A percentile compares a stretch with the other conserved stretches of the same genome.
Conservation (phyloP, 208 protist species). For the Phytomonas francai region DNA sequence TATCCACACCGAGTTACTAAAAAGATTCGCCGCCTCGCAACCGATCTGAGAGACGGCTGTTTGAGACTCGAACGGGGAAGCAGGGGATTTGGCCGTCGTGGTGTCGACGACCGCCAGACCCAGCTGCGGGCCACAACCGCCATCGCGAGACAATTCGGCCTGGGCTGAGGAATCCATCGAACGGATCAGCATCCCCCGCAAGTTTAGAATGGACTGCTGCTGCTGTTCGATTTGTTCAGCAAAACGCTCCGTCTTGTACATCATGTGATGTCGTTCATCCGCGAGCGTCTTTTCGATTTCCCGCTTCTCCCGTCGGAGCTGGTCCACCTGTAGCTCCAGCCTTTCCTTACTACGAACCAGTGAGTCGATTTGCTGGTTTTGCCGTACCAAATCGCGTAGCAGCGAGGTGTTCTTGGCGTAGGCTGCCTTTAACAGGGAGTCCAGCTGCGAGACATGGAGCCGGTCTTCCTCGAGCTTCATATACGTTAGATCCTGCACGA, state of each 20-base stretch:
- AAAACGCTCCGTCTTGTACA: conserved; percentile 57
- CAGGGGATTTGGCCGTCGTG: not conserved
- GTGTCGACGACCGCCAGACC: not conserved
- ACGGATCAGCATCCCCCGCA: conserved; percentile 77
- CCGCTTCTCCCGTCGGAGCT: conserved; percentile 46
- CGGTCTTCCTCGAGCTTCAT: conserved; percentile 46
- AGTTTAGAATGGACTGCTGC: conserved; percentile 72
- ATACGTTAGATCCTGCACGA: conserved; percentile 65
- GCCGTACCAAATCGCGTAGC: conserved; percentile 75
- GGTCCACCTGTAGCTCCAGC: conserved; percentile 59
- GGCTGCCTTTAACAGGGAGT: conserved; percentile 70
- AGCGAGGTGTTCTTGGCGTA: conserved; percentile 83
- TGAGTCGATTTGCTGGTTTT: conserved; percentile 62
- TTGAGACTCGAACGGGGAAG: not conserved
- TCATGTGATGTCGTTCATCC: conserved; percentile 60
- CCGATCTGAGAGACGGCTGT: not conserved
- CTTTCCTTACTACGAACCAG: conserved; percentile 52
- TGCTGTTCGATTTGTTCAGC: conserved; percentile 74
- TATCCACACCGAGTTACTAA: not conserved
- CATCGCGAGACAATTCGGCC: not conserved
- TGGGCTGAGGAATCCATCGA: conserved; percentile 36
- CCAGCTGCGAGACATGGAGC: conserved; percentile 72
- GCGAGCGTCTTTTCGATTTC: conserved; percentile 47
- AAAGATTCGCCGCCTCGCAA: not conserved
- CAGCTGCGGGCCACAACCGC: conserved; percentile 15